Base-by-base conservation (phyloP, 225 moss, liverwort and hornwort species). In the Physcomitrium patens region DNA sequence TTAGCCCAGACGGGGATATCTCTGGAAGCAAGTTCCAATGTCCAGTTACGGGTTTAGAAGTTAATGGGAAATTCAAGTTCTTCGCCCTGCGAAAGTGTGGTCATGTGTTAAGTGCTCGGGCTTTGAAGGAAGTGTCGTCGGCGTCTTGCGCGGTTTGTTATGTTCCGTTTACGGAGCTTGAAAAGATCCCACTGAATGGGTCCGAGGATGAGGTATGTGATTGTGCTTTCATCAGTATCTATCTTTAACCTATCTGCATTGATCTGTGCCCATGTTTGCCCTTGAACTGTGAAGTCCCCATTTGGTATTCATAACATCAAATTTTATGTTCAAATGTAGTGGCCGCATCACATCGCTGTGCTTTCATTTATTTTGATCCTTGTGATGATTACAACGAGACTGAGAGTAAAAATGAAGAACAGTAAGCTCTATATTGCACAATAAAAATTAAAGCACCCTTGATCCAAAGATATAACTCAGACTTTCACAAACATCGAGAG, bases 11-110 rank as follows among this genome's bases (percentile, higher is more conserved):
- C 28, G 93, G 87, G 55, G 93, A 91, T 0, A 84, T 70, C 14
- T 89, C 92, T 2, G 91, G 92, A 41, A 91, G 93, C 69, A 94
- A 99, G 79, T 99, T 99, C 24, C 93, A 94, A 22, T 99, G 97
- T 65, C 94, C 97, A 12, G 69, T 99, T 11, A 94, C 94, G 45
- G 91, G 94, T 7, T 75, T 76, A 44, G 94, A 99, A 69, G 71
- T 99, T 2, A 99, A 99, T 43, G 97, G 94, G 9, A 99, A 90
- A 69, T 99, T 94, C 31, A 94, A 89, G 60, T 97, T 97, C 46
- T 78, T 87, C 71, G 92, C 87, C 31, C 78, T 97, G 12, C 83
- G 89, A 70, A 78, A 86, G 44, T 97, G 94, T 70, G 97, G 97
- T 9, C 94, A 97, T 55, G 94, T 97, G 24, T 76, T 97, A 62